Evolutionary conservation across 139 green algal species (phyloP).

Genomic region (Chlorella ohadii): DNA sequence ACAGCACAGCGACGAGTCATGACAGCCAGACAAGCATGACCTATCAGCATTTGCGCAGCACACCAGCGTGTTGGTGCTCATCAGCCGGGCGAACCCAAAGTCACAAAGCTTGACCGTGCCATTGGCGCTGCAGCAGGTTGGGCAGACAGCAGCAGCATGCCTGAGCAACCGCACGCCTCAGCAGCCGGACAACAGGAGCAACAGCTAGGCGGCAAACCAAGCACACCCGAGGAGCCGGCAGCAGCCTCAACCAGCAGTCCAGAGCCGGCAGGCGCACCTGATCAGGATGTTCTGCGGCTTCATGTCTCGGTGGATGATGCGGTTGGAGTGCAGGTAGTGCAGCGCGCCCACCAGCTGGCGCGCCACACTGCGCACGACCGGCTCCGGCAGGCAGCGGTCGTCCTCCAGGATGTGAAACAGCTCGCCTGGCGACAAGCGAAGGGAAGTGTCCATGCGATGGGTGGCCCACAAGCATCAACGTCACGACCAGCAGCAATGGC

Average conservation of each 20-base stretch:
- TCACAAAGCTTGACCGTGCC: constrained; percentile 91
- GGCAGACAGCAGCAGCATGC: too few species aligned
- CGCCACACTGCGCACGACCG: constrained; percentile 83
- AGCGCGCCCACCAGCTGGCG: constrained; percentile 92
- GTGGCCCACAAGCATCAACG: too few species aligned
- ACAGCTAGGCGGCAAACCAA: not conserved
- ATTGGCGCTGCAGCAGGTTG: constrained; percentile 37
- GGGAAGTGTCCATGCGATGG: too few species aligned
- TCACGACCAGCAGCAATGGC: too few species aligned
- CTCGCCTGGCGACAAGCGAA: constrained; percentile 71
- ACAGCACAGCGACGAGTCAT: too few species aligned
- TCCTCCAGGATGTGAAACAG: constrained; percentile 98
- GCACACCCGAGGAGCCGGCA: not conserved
- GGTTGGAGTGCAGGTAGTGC: constrained; percentile 94
- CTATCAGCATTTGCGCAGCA: too few species aligned
- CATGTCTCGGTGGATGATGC: constrained; percentile 95
- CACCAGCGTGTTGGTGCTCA: constrained; percentile 93
- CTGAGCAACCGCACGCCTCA: too few species aligned
- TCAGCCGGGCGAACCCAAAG: constrained; percentile 92
- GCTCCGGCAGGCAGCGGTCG: constrained; percentile 89
- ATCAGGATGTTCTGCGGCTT: constrained; percentile 96
- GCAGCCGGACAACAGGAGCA: not conserved
- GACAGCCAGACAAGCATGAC: too few species aligned
- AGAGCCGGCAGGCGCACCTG: not conserved
- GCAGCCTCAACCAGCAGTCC: not conserved